Evolutionary conservation across 306 rosid species (phyloP), one percentile per base, ranked within the genome.

Genomic region (Dalbergia cochinchinensis): DNA sequence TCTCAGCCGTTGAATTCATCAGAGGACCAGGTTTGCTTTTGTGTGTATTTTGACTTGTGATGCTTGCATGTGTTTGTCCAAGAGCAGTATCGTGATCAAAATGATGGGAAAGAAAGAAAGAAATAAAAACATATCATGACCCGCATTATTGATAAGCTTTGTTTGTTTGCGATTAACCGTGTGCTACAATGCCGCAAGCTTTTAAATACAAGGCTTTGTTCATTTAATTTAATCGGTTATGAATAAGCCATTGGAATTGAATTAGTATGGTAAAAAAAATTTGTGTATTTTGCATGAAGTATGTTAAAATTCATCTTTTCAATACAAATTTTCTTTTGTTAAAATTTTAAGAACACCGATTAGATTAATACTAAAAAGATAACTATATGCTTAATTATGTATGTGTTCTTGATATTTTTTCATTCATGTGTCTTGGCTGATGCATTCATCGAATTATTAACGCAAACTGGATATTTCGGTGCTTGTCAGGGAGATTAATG

Each of bases 21-120:
- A 5, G 74, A 74, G 47, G 97, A 94, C 65, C 97, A 92, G 97
- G 97, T 84, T 3, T 20, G 74, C 60, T 9, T 71, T 11, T 5
- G 4, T 26, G 47, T 47, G 22, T 18, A 34, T 8, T 44, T 2
- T 47, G n/a, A 7, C 34, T 13, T 34, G 5, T 16, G 9, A 20
- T 41, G 33, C 18, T 10, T 8, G 20, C 15, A 37, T 37, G 9
- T 35, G 6, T 26, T 41, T 26, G 31, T 18, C 4, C 2, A 11
- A 11, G 51, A 63, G 39, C 16, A 10, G 7, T 20, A 10, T 67
- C 44, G 2, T 20, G 45, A 20, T 20, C 22, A 20, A 20, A 20
- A 20, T 20, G 22, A 59, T 50, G 20, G 3, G 6, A 6, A 2
- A 71, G 35, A 15, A 2, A 71, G 35, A 15, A 44, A 1, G 8